Evolutionary conservation across 306 rosid genomes (phyloP), one percentile per base, ranked within the genome.

Genomic region (Cucumis cinereus): DNA sequence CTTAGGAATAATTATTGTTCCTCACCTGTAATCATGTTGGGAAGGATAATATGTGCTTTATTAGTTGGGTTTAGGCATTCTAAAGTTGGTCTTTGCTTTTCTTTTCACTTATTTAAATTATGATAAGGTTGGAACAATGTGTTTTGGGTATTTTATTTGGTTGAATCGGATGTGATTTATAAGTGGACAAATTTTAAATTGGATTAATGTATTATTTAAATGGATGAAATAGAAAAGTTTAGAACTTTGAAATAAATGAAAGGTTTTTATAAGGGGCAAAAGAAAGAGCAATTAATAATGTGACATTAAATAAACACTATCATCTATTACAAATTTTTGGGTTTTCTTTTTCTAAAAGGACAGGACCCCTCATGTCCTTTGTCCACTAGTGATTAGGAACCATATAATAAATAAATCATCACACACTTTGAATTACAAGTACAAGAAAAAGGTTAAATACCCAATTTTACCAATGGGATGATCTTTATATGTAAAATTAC

Each of bases 281-380:
- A 68, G n/a, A 22, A 12, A 13, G 20, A 70, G 20, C 23, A 47
- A 45, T 68, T 66, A 66, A 66, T 38, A 66, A 47, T 24, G 41
- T 71, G 5, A 24, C 45, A 72, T 72, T 72, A 72, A 30, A 52
- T 52, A 50, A 45, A 53, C 10, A 50, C 13, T 28, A 72, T 9
- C 7, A 10, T 50, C 61, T 28, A 52, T 28, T 50, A 50, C 61
- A 28, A 52, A n/a, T n/a, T 6, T 52, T 26, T 19, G 47, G 47
- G 47, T 16, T 14, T 16, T 30, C 17, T 40, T 41, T 26, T 45
- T 45, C 0, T 16, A 3, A 16, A 40, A 50, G 60, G 76, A 50
- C n/a, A n/a, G n/a, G n/a, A n/a, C n/a, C n/a, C 59, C 57, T 45
- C 76, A 50, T 72, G 76, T 72, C 45, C 45, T 72, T 45, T 50